Evolutionary conservation across 768 basidiomycete genomes (phyloP).

Genomic region (Leucosporidium scottii): DNA sequence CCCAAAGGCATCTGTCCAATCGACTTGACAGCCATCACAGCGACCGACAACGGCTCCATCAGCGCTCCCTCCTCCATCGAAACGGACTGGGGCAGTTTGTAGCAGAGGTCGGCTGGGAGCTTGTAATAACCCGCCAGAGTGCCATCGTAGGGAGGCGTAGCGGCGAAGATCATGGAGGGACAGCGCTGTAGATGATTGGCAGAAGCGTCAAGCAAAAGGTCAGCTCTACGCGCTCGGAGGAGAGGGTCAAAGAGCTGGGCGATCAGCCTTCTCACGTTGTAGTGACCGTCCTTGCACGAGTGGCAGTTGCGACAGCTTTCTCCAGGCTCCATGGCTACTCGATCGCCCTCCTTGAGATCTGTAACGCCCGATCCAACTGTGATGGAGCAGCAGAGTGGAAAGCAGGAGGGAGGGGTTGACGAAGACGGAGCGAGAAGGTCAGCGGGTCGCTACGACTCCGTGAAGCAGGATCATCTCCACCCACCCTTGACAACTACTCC

Average conservation of each 20-base stretch:
- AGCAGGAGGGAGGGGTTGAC: neutral
- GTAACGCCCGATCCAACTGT: constrained; percentile 70
- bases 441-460: no score
- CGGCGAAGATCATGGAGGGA: constrained; percentile 67
- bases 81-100: constrained; percentile 67
- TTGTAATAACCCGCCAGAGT: constrained; percentile 75
- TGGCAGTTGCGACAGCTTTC: constrained; percentile 69
- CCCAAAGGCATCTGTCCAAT: constrained; percentile 65
- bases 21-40: constrained; percentile 74
- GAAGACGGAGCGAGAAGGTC: no score
- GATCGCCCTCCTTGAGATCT: constrained; percentile 69
- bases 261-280: constrained; percentile 1
- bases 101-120: constrained; percentile 76
- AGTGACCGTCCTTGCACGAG: constrained; percentile 43
- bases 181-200: constrained; percentile 77
- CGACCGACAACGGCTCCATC: constrained; percentile 94
- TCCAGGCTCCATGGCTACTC: constrained; percentile 69
- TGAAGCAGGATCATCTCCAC: neutral
- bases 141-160: constrained; percentile 88
- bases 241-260: neutral
- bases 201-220: no score
- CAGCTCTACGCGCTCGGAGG: no score
- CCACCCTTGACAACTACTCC: constrained; percentile 54
- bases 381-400: neutral
- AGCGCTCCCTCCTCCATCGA: constrained; percentile 91